Evolutionary conservation across 2,329 filamentous ascomycete genomes (phyloP), one percentile per base, ranked within the genome.

Genomic region (Arthrobotrys megalospora): DNA sequence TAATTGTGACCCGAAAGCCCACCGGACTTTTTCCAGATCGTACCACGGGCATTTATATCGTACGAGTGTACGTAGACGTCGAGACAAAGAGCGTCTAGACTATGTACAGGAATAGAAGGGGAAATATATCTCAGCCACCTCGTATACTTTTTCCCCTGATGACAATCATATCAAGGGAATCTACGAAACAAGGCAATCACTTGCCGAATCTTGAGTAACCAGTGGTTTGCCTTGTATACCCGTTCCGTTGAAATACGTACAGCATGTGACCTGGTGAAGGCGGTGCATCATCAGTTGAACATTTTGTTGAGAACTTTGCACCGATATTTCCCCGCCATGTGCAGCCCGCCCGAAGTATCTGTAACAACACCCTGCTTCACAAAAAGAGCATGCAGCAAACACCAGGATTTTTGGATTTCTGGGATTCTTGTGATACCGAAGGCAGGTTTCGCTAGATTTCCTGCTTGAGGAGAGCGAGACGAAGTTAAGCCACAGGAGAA

Each of bases 111-210:
- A 65, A 77, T 65, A 77, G 24, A 66, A 62, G 24, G 43, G 50
- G 58, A 32, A 38, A 53, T 67, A 71, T 65, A 70, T 52, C 66
- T 71, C 66, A 71, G 60, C 73, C 73, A 67, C 73, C 50, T 70
- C 73, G 60, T 71, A 66, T 77, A 77, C 47, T 3, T 47, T 41
- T 60, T 47, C 63, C 41, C 63, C 63, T 36, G 69, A 66, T 66
- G 48, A 55, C n/a, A 75, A 75, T 75, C 41, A 63, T 68, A 62
- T 38, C 62, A 47, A 19, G 45, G 45, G 16, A 48, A 64, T 28
- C 12, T 41, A 60, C 34, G 58, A n/a, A 48, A 64, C 41, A 50
- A 14, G 24, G 60, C 45, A 66, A 38, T 58, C 24, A 38, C 50
- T 32, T 73, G 60, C 69, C 50, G 69, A 28, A 58, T 34, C 16